A percentile compares a stretch with the other conserved stretches of the same genome.
Conservation (phyloP, 352 stramenopile genomes). For the Globisporangium echinulatum region DNA sequence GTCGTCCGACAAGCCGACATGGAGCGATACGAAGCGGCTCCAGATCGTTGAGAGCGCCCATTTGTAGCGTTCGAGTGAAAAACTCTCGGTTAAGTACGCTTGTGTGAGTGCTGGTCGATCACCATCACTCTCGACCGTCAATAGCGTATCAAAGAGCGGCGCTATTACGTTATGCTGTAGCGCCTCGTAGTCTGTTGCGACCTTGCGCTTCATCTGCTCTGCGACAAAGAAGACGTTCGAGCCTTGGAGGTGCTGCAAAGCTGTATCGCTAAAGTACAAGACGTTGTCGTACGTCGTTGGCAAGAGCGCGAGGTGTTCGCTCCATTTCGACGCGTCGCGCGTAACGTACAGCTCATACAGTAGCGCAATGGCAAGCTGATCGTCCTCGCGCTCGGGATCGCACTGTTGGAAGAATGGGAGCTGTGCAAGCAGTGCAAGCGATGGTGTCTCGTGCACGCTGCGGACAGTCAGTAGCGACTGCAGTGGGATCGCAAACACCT, state of each 20-base stretch:
- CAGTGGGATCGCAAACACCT: conserved; percentile 61
- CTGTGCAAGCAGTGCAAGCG: conserved; percentile 24
- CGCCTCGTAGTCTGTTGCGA: conserved; percentile 37
- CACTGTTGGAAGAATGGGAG: conserved; percentile 49
- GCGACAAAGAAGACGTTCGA: conserved; percentile 66
- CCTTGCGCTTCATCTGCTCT: conserved; percentile 53
- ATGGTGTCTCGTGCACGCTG: conserved; percentile 20
- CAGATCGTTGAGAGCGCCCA: conserved; percentile 85
- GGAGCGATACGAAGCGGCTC: conserved; percentile 77
- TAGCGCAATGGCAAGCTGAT: conserved; percentile 58
- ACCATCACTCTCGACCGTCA: conserved; percentile 15
- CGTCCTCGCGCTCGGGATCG: conserved; percentile 44
- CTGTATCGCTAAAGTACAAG: conserved; percentile 47
- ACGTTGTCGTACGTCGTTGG: conserved; percentile 60
- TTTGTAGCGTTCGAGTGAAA: conserved; percentile 70
- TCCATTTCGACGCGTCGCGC: conserved; percentile 43
- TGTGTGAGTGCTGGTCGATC: conserved; percentile 13
- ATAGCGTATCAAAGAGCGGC: conserved; percentile 43
- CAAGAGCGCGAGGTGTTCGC: conserved; percentile 55
- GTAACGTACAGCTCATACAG: conserved; percentile 64
- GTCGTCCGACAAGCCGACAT: conserved; percentile 18
- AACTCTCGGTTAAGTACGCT: conserved; percentile 20
- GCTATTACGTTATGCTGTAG: conserved; percentile 34
- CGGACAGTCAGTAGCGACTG: conserved; percentile 46
- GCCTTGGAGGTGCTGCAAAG: conserved; percentile 35